Evolutionary conservation across 768 basidiomycete species (phyloP).

Genomic region (Serendipita sp.): DNA sequence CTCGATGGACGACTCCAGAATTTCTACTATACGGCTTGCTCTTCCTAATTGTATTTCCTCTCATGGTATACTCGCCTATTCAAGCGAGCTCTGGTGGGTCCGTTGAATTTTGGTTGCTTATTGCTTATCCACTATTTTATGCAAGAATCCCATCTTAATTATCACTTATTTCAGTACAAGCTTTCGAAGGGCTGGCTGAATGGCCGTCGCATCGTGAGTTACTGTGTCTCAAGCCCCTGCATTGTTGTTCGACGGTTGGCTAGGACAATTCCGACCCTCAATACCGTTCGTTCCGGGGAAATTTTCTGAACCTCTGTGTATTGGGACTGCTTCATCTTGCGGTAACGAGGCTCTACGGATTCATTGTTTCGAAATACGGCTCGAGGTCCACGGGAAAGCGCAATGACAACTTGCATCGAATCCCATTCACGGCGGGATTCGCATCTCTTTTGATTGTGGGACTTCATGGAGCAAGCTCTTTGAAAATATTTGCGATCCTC

Average conservation of each 20-base stretch:
- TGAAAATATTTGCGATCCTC: conserved; percentile 69
- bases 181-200: conserved; percentile 70
- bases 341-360: conserved; percentile 34
- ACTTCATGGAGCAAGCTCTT: conserved; percentile 63
- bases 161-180: conserved; percentile 36
- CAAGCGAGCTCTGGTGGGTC: conserved; percentile 49
- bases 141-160: conserved; percentile 63
- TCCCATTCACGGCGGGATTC: conserved; percentile 46
- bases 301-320: conserved; percentile 46
- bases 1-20: conserved; percentile 69
- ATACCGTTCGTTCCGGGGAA: conserved; percentile 74
- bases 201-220: conserved; percentile 58
- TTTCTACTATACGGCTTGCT: conserved; percentile 62
- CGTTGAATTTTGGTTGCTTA: conserved; percentile 22
- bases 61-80: conserved; percentile 66
- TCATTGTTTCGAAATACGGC: conserved; percentile 15
- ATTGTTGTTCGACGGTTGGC: background rate
- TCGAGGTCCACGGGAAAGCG: conserved; percentile 17
- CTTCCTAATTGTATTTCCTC: conserved; percentile 43
- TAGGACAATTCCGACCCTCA: conserved; percentile 91
- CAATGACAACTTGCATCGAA: conserved; percentile 21
- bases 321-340: conserved; percentile 40
- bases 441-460: conserved; percentile 48
- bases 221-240: background rate
- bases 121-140: conserved; percentile 7